These are phyloP conservation scores for Exophiala spinifera DNA, from an alignment of 2,329 filamentous ascomycete species.

Conservation along the genomic window DNA sequence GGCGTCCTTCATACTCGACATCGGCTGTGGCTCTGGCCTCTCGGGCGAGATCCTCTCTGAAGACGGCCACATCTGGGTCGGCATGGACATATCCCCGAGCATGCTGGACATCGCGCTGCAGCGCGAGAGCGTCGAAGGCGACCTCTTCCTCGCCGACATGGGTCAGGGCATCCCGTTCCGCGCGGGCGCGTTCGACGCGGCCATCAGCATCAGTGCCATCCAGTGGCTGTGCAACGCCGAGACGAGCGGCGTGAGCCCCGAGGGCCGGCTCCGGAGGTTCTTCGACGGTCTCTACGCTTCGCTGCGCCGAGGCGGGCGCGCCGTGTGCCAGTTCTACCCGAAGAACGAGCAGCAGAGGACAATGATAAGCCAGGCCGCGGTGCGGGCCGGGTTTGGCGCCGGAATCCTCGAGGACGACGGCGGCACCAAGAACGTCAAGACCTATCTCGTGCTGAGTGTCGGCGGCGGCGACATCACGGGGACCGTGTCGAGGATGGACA, in stretches of 20 bases:
- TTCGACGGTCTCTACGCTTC: slow-evolving; percentile 90
- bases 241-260: slow-evolving; percentile 60
- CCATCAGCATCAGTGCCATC: slow-evolving; percentile 91
- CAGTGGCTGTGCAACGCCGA: slow-evolving; percentile 99
- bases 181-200: slow-evolving; percentile 87
- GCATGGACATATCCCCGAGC: slow-evolving; percentile 90
- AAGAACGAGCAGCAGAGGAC: slow-evolving; percentile 88
- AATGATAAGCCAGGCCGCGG: slow-evolving; percentile 88
- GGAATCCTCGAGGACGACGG: slow-evolving; percentile 93
- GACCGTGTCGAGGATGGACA: slow-evolving; percentile 84
- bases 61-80: slow-evolving; percentile 89
- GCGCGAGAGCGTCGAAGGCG: slow-evolving; percentile 78
- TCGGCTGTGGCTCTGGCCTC: slow-evolving; percentile 94
- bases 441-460: slow-evolving; percentile 93
- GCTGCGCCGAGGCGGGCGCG: slow-evolving; percentile 76
- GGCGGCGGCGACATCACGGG: slow-evolving; percentile 87
- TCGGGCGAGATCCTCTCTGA: slow-evolving; percentile 89
- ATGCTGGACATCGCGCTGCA: slow-evolving; percentile 96
- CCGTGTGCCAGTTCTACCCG: slow-evolving; percentile 97
- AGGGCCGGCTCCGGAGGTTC: slow-evolving; percentile 75
- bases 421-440: slow-evolving; percentile 92
- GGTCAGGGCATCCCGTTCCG: slow-evolving; percentile 94
- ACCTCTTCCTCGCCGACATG: slow-evolving; percentile 90
- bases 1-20: slow-evolving; percentile 86
- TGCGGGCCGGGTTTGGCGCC: slow-evolving; percentile 91